Conservation (phyloP, 805 yeast species). For the Wickerhamiella brachini region DNA sequence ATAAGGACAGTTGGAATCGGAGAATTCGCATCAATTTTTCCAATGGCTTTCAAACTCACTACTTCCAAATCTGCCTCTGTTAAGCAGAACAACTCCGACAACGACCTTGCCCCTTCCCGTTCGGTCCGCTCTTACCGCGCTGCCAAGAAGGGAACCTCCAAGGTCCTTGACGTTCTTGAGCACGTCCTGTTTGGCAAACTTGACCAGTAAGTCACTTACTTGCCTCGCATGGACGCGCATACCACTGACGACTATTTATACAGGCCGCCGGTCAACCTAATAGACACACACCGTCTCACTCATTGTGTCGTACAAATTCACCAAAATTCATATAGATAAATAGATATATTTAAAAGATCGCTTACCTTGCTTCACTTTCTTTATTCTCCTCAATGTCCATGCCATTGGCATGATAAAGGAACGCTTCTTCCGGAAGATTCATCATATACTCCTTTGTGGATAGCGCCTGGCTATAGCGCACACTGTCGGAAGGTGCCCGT, state of each 20-base stretch:
- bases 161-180: not conserved
- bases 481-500: not conserved
- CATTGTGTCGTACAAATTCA: not conserved
- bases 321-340: not conserved
- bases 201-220: not conserved
- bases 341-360: not conserved
- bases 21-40: not conserved
- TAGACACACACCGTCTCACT: not conserved
- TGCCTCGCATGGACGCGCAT: not conserved
- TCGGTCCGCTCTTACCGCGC: not conserved
- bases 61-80: not conserved
- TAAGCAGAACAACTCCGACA: not conserved
- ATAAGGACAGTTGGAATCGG: not conserved
- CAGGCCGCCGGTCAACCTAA: not conserved
- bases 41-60: not conserved
- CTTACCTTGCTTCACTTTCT: not conserved
- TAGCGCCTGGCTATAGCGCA: slow-evolving; percentile 10
- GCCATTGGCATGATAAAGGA: slow-evolving; percentile 7
- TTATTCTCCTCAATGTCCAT: slow-evolving; percentile 8
- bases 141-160: not conserved
- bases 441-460: slow-evolving; percentile 12
- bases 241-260: not conserved
- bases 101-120: not conserved
- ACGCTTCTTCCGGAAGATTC: slow-evolving; percentile 17
- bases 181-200: not conserved